Evolutionary conservation across 805 yeast species (phyloP), one percentile per base, ranked within the genome.

Genomic region (Cephaloascus fragrans): DNA sequence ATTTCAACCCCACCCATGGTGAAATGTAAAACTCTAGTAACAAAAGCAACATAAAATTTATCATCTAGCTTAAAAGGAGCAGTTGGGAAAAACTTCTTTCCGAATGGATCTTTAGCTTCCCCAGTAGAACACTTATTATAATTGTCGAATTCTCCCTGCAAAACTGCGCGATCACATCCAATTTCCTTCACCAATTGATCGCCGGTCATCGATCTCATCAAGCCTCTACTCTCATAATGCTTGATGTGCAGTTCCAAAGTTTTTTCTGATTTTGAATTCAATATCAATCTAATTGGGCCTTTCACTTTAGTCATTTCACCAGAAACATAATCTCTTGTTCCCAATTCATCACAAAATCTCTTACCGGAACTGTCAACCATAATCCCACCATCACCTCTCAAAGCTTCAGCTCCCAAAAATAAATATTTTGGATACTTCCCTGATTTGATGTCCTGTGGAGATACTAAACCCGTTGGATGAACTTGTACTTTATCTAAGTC

Each of bases 1-100:
- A 76, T 73, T 49, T 71, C 68, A 36, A 74, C 73, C 14, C 84
- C 84, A 20, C 84, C 84, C 83, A 77, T 78, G 14, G 83, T 75
- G 53, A 77, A 77, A 51, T 77, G 84, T 35, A 78, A 59, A 41
- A 74, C 77, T 29, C 82, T 64, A 4, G 80, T 73, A 35, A 75
- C 64, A 43, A 62, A 69, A 1, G 80, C 71, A 18, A 73, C 75
- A 45, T 73, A 71, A 47, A 71, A 72, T 28, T 51, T 52, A 16
- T 62, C 58, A 6, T 61, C 57, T 41, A 55, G 60, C 23, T 48
- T 51, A 39, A 71, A 59, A 4, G 79, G 79, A 4, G 69, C 56
- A 26, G 69, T 67, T 15, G 75, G 70, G 52, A 68, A 74, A 45
- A 48, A 71, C 46, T 61, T 59, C 53, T 73, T 74, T 18, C 75